Percentiles rank a stretch among this genome's conserved stretches.
Conservation (phyloP, 768 basidiomycete genomes). For the Boletus fagicola region DNA sequence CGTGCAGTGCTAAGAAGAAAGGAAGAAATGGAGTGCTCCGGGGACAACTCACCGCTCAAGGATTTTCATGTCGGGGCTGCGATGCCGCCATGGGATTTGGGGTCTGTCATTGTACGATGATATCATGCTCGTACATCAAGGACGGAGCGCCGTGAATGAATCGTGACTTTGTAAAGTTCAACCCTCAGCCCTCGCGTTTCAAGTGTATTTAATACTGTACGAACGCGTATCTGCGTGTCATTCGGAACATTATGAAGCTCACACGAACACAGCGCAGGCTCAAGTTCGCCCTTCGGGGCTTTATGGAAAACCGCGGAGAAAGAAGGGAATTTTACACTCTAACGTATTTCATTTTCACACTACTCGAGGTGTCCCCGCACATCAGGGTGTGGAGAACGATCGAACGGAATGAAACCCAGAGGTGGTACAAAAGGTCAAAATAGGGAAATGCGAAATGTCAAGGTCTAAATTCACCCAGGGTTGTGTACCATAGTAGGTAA, state of each 20-base stretch:
- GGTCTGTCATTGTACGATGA: background rate
- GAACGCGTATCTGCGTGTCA: background rate
- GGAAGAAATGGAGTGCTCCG: background rate
- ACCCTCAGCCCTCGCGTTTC: background rate
- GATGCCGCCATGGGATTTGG: background rate
- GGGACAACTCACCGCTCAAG: background rate
- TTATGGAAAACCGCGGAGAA: background rate
- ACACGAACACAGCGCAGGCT: background rate
- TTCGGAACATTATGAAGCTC: background rate
- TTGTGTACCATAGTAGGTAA: background rate
- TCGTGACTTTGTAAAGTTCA: background rate
- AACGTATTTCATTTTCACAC: background rate
- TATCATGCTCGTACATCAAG: constrained; percentile 1
- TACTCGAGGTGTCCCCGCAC: background rate
- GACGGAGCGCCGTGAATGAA: background rate
- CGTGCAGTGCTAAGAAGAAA: background rate
- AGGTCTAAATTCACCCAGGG: background rate
- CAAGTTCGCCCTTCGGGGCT: background rate
- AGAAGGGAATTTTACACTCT: background rate
- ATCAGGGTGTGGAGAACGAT: background rate
- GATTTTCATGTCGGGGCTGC: background rate
- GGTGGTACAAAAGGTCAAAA: constrained; percentile 1
- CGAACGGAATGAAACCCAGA: background rate
- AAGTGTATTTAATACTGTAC: background rate
- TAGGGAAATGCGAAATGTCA: background rate